Evolutionary conservation across 2,329 filamentous ascomycete species (phyloP), one percentile per base, ranked within the genome.

Genomic region (Dactylonectria macrodidyma): DNA sequence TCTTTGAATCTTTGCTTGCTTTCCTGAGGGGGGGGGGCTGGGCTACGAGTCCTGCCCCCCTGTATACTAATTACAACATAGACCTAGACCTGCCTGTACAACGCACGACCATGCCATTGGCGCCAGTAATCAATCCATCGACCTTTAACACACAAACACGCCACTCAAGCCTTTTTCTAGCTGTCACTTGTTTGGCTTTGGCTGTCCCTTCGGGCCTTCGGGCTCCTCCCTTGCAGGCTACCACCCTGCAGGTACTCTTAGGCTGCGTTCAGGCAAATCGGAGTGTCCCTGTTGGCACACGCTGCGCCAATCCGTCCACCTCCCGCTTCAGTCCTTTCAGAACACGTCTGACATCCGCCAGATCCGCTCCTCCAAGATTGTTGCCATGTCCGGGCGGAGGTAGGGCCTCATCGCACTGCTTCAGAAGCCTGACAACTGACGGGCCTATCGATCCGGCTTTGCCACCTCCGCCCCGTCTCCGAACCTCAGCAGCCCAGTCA

Each of bases 371-470:
- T 11, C 85, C 85, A 5, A 80, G 78, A 72, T 87, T 87, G 62
- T 72, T 75, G 22, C 81, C 79, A 68, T 84, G 76, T 30, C 82
- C 77, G 14, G 81, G 71, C 59, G 80, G 79, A 58, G 82, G 80
- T 34, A 86, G 74, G 30, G 83, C 83, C 33, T 79, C 78, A 67
- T 89, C 87, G 67, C 87, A 88, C 57, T 85, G 80, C 51, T 78
- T 80, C 48, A 90, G 80, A 44, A 90, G 78, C 34, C 89, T 87
- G 24, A 81, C 80, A 30, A 88, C 82, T 75, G 85, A 85, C 4
- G 76, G 76, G 7, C 82, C 79, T 26, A 86, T 81, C 8, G 78
- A 76, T 2, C 79, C 79, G 14, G 81, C 80, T 73, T 82, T 82
- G 59, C 77, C 77, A 44, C 77, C 76, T 51, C 82, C 84, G 57